These are phyloP conservation scores for Alternaria sp. DNA, from an alignment of 2,329 filamentous ascomycete genomes.

Conservation along the genomic window DNA sequence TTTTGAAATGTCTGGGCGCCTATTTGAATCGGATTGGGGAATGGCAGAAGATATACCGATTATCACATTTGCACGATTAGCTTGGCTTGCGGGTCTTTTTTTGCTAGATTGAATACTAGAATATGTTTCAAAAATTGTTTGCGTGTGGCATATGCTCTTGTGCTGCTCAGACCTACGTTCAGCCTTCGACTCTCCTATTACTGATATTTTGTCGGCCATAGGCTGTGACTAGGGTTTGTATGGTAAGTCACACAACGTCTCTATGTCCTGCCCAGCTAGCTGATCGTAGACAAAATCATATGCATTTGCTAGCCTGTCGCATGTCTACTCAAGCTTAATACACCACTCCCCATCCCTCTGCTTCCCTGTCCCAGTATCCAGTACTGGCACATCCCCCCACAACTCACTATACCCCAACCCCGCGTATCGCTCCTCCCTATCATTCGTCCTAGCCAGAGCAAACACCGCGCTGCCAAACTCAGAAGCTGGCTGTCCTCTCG, in stretches of 20 bases:
- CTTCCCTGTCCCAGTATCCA: background rate
- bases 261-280: background rate
- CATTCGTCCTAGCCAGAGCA: constrained; percentile 24
- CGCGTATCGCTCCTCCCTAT: constrained; percentile 18
- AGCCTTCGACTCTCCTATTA: background rate
- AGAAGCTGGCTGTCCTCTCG: background rate
- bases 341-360: background rate
- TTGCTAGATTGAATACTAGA: constrained; percentile 14
- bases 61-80: constrained; percentile 4
- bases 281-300: background rate
- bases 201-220: background rate
- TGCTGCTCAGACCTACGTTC: background rate
- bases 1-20: constrained; percentile 1
- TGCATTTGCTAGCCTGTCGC: background rate
- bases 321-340: background rate
- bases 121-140: background rate
- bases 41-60: constrained; percentile 6
- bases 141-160: background rate
- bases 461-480: constrained; percentile 33
- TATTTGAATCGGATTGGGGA: background rate
- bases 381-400: constrained; percentile 33
- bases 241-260: background rate
- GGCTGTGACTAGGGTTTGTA: background rate
- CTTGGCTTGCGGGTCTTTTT: background rate
- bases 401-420: constrained; percentile 16